These are phyloP conservation scores for Coprinopsis marcescibilis DNA, from an alignment of 768 basidiomycete species.

Conservation along the genomic window DNA sequence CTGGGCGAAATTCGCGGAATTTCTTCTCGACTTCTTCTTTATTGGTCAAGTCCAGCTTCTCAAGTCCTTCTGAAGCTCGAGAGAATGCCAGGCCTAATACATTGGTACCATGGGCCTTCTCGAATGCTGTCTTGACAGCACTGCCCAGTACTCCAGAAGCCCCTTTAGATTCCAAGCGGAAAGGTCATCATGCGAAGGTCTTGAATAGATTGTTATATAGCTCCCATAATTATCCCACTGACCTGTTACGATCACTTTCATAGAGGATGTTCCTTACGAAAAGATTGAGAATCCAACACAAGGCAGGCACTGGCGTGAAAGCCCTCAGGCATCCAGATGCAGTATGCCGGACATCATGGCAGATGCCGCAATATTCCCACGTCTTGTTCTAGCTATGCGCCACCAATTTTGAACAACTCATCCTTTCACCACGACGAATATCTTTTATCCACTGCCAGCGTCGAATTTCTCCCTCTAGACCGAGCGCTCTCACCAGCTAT, in stretches of 20 bases:
- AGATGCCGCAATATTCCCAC: too few relatives aligned
- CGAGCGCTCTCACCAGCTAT: too few relatives aligned
- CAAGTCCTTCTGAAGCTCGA: conserved; percentile 47
- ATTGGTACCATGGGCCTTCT: conserved; percentile 29
- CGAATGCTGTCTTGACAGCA: conserved; percentile 68
- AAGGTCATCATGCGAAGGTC: not conserved
- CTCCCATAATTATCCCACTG: conserved; percentile 10
- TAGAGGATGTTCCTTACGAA: conserved; percentile 16
- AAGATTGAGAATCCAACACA: not conserved
- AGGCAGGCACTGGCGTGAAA: too few relatives aligned
- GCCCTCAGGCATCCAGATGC: too few relatives aligned
- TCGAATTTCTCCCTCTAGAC: too few relatives aligned
- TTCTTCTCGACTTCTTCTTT: conserved; percentile 44
- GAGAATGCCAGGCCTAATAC: conserved; percentile 72
- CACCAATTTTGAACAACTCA: too few relatives aligned
- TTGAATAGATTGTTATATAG: not conserved
- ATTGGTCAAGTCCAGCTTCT: conserved; percentile 66
- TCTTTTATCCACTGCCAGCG: too few relatives aligned
- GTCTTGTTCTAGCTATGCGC: too few relatives aligned
- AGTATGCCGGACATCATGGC: too few relatives aligned
- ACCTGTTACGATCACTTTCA: conserved; percentile 60
- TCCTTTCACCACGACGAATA: too few relatives aligned
- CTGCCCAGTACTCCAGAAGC: conserved; percentile 90
- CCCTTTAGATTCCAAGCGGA: conserved; percentile 45
- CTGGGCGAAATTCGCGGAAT: conserved; percentile 55